Evolutionary conservation across 1,139 yeast species (phyloP), one percentile per base, ranked within the genome.

Genomic region (Scheffersomyces quercinus): DNA sequence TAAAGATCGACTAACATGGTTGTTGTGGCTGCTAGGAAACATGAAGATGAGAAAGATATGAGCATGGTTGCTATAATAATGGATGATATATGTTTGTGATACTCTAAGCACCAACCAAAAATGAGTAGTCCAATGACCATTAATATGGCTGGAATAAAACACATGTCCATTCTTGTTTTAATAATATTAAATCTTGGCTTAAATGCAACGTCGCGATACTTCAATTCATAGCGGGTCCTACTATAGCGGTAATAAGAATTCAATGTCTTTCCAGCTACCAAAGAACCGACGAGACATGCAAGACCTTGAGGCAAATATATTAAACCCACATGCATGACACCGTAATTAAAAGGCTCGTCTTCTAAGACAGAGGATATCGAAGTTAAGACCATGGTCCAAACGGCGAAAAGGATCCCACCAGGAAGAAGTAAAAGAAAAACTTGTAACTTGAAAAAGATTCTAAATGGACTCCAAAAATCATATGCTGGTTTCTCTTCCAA

Each of bases 51-150:
- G 43, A 58, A 57, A 2, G 75, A 59, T 15, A 69, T 51, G 40
- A 70, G 48, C 20, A 57, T 51, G 5, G 71, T 60, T 10, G 70
- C 58, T 4, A 71, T 59, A 29, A 68, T 64, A 10, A 69, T 62
- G 7, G 73, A 60, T 10, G 62, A 44, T 6, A 68, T 55, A 36
- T 59, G 55, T 29, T 51, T 48, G 31, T 54, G 50, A 39, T 45
- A 61, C 37, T 71, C 63, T 14, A 71, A 47, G 43, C 75, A 67
- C 76, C 76, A 71, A 2, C 77, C 77, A 51, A 65, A 71, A 1
- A 69, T 64, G 3, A 67, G 24, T n/a, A 65, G 49, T 0, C 75
- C 75, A 7, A 54, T 43, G 7, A 64, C 46, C 50, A 59, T 51
- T 4, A 62, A 26, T 3, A 48, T 15, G 2, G 63, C 57, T 0